These are phyloP conservation scores for Yamadazyma conglobata DNA, from an alignment of 1,139 yeast species.

Conservation along the genomic window DNA sequence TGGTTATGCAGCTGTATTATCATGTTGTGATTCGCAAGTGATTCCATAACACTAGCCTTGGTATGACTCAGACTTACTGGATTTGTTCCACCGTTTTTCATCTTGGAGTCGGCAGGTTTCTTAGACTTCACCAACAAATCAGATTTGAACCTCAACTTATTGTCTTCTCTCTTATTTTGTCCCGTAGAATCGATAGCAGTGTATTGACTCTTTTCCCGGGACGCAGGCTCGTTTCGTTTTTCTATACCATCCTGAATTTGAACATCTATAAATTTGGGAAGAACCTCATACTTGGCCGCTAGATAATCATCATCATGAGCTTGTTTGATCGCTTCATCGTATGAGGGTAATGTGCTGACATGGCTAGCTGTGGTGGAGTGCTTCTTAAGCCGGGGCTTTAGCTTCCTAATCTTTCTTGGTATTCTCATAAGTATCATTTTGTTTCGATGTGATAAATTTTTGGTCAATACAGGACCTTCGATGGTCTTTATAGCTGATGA, in stretches of 20 bases:
- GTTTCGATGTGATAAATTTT: no score
- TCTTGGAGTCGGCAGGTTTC: not conserved
- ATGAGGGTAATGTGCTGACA: constrained; percentile 4
- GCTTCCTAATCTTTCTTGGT: not conserved
- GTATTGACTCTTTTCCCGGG: no score
- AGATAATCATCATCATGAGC: not conserved
- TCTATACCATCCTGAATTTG: no score
- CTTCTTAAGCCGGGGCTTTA: not conserved
- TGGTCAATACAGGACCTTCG: no score
- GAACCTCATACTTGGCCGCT: constrained; percentile 7
- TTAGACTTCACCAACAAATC: not conserved
- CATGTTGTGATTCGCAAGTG: no score
- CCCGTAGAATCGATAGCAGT: no score
- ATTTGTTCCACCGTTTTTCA: not conserved
- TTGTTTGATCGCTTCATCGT: constrained; percentile 3
- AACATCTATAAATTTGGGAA: constrained; percentile 10
- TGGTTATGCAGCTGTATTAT: no score
- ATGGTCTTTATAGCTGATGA: no score
- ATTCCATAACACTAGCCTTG: no score
- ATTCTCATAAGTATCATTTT: constrained; percentile 2
- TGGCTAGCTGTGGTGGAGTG: not conserved
- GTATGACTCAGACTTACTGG: no score
- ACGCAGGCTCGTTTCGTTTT: no score
- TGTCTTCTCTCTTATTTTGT: no score
- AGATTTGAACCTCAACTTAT: not conserved